Conservation (phyloP, 164 flowering plant genomes). For the Malania oleifera region DNA sequence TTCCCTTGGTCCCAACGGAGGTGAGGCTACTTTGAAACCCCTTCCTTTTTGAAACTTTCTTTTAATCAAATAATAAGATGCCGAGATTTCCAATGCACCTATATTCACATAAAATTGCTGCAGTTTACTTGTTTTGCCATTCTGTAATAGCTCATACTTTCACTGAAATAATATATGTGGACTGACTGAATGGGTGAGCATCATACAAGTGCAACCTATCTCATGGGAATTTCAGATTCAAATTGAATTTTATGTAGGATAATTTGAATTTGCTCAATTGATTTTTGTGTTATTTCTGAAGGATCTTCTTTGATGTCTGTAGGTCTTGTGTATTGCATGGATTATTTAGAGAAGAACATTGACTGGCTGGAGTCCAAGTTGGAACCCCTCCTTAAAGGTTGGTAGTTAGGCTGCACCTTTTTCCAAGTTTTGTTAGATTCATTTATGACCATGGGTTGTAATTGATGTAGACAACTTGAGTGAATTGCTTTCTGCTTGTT, state of each 20-base stretch:
- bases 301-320: constrained; percentile 8
- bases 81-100: too few species aligned
- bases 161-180: too few species aligned
- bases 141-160: too few species aligned
- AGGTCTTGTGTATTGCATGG: constrained; percentile 97
- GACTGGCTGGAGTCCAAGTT: constrained; percentile 85
- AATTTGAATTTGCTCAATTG: too few species aligned
- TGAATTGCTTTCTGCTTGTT: too few species aligned
- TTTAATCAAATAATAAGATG: not conserved
- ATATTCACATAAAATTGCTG: too few species aligned
- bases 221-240: too few species aligned
- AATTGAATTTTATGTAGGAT: too few species aligned
- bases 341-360: constrained; percentile 88
- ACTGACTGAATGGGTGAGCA: too few species aligned
- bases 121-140: too few species aligned
- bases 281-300: not conserved
- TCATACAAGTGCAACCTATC: too few species aligned
- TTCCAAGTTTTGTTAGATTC: not conserved
- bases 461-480: not conserved
- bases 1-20: constrained; percentile 97
- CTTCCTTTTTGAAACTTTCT: not conserved
- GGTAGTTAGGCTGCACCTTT: constrained; percentile 7
- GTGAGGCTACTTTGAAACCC: constrained; percentile 24
- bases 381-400: constrained; percentile 79
- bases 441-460: not conserved